Conservation (phyloP, 2,329 filamentous ascomycete genomes). For the Claviceps capensis region DNA sequence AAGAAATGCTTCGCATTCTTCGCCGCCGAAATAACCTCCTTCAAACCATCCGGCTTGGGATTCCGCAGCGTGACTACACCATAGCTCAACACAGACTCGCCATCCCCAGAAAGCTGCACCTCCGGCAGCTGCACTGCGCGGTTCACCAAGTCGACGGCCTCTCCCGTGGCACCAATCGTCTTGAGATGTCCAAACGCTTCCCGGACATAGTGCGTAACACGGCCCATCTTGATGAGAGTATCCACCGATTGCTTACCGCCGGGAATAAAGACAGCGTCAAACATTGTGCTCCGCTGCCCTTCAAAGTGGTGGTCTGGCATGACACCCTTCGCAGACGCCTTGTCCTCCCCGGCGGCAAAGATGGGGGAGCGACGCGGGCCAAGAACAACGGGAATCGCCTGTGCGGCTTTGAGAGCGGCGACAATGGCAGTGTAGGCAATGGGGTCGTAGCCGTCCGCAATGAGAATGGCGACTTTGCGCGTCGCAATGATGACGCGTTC, state of each 20-base stretch:
- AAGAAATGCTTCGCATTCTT: conserved; percentile 58
- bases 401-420: conserved; percentile 44
- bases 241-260: conserved; percentile 52
- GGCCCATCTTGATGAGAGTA: conserved; percentile 53
- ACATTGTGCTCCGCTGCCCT: conserved; percentile 67
- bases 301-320: conserved; percentile 67
- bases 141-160: conserved; percentile 51
- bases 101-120: conserved; percentile 28
- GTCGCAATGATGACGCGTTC: conserved; percentile 52
- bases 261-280: conserved; percentile 66
- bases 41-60: conserved; percentile 41
- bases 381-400: conserved; percentile 61
- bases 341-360: conserved; percentile 44
- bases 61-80: conserved; percentile 58
- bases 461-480: conserved; percentile 60
- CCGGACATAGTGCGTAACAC: conserved; percentile 61
- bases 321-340: conserved; percentile 36
- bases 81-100: conserved; percentile 48
- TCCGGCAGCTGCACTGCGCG: conserved; percentile 29
- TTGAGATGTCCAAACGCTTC: conserved; percentile 77
- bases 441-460: conserved; percentile 65
- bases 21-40: conserved; percentile 46
- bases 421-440: conserved; percentile 52
- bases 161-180: conserved; percentile 61
- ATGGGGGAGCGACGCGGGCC: conserved; percentile 53